Conservation (phyloP, 805 yeast species). For the Maudiozyma bulderi region DNA sequence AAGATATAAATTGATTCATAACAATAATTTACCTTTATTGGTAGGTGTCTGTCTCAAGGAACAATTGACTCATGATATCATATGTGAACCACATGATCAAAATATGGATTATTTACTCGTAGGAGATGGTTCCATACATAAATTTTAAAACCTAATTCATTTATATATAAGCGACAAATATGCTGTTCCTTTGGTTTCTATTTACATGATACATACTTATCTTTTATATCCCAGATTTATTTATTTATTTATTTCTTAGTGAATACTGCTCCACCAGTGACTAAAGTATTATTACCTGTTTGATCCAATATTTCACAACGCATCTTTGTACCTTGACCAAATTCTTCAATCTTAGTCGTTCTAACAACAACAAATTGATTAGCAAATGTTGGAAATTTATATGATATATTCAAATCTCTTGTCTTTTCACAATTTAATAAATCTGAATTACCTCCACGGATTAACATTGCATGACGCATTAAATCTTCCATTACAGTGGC, state of each 20-base stretch:
- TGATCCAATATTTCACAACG: conserved; percentile 45
- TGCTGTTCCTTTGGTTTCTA: conserved; percentile 34
- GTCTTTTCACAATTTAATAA: conserved; percentile 20
- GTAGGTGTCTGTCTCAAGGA: conserved; percentile 25
- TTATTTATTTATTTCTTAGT: conserved; percentile 4
- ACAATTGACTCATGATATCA: conserved; percentile 19
- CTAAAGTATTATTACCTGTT: conserved; percentile 41
- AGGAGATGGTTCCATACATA: conserved; percentile 20
- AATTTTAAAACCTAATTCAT: conserved; percentile 31
- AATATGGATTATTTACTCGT: conserved; percentile 23
- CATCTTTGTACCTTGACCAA: conserved; percentile 29
- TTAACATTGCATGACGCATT: conserved; percentile 45
- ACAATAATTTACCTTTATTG: conserved; percentile 17
- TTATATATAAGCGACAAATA: conserved; percentile 24
- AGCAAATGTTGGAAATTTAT: conserved; percentile 66
- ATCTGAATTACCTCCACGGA: conserved; percentile 18
- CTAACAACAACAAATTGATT: conserved; percentile 65
- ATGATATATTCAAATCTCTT: conserved; percentile 36
- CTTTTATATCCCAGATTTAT: too few species aligned
- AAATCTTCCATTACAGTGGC: conserved; percentile 76
- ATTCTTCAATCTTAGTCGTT: conserved; percentile 33
- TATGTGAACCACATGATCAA: conserved; percentile 25
- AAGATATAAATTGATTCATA: conserved; percentile 31
- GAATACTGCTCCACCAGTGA: conserved; percentile 45
- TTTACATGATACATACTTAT: neutral